phyloP scores from a whole-genome alignment of 1,139 yeast genomes.

The Saccharomyces hybrid region DNA sequence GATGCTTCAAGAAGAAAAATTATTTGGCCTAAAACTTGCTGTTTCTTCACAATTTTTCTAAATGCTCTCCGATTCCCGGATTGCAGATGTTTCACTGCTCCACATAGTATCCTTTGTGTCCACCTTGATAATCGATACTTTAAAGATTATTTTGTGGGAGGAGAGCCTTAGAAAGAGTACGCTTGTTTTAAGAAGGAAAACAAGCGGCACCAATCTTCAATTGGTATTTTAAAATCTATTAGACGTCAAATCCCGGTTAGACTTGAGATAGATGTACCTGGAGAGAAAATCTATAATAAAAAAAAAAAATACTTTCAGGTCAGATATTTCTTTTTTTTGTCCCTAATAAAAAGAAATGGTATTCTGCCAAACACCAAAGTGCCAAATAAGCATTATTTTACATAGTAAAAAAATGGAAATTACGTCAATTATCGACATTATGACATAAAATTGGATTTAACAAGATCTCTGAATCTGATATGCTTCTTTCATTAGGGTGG shows the following conservation, averaged over 20 bases:
- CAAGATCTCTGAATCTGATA: neutral
- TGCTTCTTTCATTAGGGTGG: neutral
- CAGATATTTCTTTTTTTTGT: neutral
- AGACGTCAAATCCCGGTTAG: too few species aligned
- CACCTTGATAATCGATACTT: too few species aligned
- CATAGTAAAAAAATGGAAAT: neutral
- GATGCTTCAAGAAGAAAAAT: too few species aligned
- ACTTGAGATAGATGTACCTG: neutral
- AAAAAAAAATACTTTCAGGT: neutral
- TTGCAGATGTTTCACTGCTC: neutral
- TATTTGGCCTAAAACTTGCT: too few species aligned
- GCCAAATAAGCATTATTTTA: neutral
- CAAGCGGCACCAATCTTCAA: neutral
- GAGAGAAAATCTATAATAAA: neutral
- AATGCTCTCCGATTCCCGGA: too few species aligned
- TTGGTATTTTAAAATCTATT: neutral
- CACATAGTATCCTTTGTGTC: too few species aligned
- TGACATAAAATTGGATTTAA: neutral
- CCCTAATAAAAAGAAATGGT: neutral
- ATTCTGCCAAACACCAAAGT: neutral
- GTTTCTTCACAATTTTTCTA: too few species aligned
- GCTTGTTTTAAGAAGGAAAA: neutral
- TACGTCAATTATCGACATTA: neutral
- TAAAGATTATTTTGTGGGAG: too few species aligned
- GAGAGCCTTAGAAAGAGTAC: neutral